Percentiles rank a stretch among this genome's conserved stretches.
Conservation (phyloP, 495 filamentous ascomycete genomes). For the Cryomyces antarcticus region DNA sequence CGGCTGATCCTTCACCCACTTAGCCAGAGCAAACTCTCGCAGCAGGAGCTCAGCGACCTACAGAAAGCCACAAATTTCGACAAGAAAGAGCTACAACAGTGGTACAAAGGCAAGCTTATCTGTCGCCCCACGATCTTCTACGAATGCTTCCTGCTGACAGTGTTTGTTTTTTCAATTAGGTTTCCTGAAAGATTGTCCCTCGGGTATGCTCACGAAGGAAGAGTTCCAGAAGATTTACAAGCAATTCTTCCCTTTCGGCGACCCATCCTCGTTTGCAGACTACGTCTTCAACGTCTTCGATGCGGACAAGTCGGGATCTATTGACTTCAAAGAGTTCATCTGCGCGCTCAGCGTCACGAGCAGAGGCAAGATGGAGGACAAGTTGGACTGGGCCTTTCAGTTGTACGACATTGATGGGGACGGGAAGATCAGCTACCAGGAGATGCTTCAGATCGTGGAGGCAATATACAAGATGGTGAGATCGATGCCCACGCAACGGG, state of each 20-base stretch:
- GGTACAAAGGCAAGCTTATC: conserved; percentile 72
- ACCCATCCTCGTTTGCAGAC: conserved; percentile 90
- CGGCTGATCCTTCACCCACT: conserved; percentile 7
- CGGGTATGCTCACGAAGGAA: conserved; percentile 86
- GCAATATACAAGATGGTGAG: conserved; percentile 98
- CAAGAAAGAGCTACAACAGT: conserved; percentile 99
- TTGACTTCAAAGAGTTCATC: conserved; percentile 99
- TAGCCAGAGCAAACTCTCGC: conserved; percentile 59
- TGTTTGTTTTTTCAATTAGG: conserved; percentile 28
- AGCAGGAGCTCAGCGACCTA: conserved; percentile 82
- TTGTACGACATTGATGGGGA: conserved; percentile 98
- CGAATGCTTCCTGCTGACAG: neutral
- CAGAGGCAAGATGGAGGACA: conserved; percentile 96
- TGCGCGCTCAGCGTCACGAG: conserved; percentile 94
- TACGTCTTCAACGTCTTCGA: conserved; percentile 99
- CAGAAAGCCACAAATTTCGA: conserved; percentile 95
- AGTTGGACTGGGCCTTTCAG: conserved; percentile 98
- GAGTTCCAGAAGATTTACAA: conserved; percentile 99
- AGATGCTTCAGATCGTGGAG: conserved; percentile 97
- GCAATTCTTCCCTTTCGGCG: conserved; percentile 97
- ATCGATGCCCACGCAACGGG: neutral
- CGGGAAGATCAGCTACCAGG: conserved; percentile 94
- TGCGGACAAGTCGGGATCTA: conserved; percentile 85
- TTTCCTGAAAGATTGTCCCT: conserved; percentile 94
- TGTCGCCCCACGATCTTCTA: neutral